Conservation (phyloP, 306 rosid genomes). For the Parietaria judaica region DNA sequence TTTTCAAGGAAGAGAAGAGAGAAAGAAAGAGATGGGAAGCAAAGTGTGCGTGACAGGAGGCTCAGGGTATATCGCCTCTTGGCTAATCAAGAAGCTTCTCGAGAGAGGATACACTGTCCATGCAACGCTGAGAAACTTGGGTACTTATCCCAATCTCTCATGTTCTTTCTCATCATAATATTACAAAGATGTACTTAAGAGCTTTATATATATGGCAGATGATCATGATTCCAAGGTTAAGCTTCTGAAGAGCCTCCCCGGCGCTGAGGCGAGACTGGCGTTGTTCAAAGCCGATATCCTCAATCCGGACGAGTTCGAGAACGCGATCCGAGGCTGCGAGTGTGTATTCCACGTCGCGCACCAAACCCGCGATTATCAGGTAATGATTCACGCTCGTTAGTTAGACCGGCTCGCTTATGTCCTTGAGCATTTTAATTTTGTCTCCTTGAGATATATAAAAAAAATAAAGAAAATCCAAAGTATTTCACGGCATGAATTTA, state of each 20-base stretch:
- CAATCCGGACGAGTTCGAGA: conserved; percentile 17
- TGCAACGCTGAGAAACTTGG: conserved; percentile 31
- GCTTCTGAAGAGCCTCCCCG: conserved; percentile 27
- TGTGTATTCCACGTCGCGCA: conserved; percentile 31
- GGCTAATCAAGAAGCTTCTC: conserved; percentile 28
- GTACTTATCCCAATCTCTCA: conserved; percentile 6
- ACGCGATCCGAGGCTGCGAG: conserved; percentile 21
- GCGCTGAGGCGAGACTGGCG: conserved; percentile 18
- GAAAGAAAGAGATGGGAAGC: not conserved
- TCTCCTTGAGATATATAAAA: no score
- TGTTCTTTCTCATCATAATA: not conserved
- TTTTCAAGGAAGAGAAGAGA: no score
- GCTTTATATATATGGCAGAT: conserved; percentile 5
- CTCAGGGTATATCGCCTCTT: conserved; percentile 27
- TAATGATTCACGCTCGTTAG: not conserved
- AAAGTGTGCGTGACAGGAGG: conserved; percentile 38
- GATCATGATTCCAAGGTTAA: conserved; percentile 25
- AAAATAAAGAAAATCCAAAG: no score
- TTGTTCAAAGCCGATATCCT: conserved; percentile 30
- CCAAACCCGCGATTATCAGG: conserved; percentile 9
- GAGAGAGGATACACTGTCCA: conserved; percentile 31
- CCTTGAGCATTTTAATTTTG: no score
- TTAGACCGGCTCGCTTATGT: no score
- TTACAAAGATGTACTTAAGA: not conserved
- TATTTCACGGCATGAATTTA: no score